These are phyloP conservation scores for Uronychia binucleata DNA, from an alignment of 73 alveolate genomes.

Conservation along the genomic window DNA sequence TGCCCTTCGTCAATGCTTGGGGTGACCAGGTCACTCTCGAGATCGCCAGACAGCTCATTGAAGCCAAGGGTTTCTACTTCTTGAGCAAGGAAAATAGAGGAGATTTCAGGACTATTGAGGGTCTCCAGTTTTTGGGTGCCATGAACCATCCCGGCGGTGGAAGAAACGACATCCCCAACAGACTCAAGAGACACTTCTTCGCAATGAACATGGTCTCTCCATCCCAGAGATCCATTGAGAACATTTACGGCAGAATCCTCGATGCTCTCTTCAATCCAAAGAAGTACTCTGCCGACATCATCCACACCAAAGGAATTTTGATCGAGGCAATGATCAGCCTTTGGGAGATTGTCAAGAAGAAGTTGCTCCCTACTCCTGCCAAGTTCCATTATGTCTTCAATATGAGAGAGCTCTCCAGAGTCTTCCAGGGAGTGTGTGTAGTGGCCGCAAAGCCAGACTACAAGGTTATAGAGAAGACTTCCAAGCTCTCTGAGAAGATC, in stretches of 20 bases:
- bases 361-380: constrained; percentile 99
- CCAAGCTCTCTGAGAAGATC: constrained; percentile 80
- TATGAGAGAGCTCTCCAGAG: constrained; percentile 99
- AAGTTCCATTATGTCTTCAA: constrained; percentile 99
- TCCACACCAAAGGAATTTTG: constrained; percentile 90
- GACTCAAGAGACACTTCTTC: constrained; percentile 99
- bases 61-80: constrained; percentile 98
- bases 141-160: constrained; percentile 99
- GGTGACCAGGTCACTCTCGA: constrained; percentile 99
- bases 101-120: constrained; percentile 96
- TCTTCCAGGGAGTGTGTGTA: constrained; percentile 97
- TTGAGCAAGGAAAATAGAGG: constrained; percentile 99
- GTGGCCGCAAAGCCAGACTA: constrained; percentile 75
- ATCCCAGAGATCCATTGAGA: constrained; percentile 97
- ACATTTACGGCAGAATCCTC: constrained; percentile 98
- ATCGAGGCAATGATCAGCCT: constrained; percentile 93
- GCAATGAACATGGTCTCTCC: constrained; percentile 99
- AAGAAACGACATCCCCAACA: constrained; percentile 99
- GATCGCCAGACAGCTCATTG: constrained; percentile 98
- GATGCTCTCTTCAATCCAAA: constrained; percentile 93
- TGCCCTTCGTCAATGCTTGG: constrained; percentile 98
- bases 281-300: constrained; percentile 90
- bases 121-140: constrained; percentile 98
- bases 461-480: constrained; percentile 86
- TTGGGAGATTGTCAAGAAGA: constrained; percentile 95